Conservation (phyloP, 768 basidiomycete species). For the Collybiopsis luxurians region DNA sequence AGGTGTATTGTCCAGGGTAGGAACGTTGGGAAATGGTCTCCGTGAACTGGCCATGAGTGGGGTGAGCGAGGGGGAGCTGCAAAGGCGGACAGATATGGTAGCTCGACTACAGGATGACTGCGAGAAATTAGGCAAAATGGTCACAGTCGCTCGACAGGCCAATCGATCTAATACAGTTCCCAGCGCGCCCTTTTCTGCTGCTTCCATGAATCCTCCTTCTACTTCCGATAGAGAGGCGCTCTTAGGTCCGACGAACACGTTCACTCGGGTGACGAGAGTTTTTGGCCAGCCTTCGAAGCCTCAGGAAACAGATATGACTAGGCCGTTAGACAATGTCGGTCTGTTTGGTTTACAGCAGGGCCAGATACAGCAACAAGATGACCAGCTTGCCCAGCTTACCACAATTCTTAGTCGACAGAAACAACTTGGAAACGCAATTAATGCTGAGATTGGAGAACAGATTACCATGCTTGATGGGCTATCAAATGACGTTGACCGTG, state of each 20-base stretch:
- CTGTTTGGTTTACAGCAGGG: conserved; percentile 75
- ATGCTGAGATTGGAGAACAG: conserved; percentile 77
- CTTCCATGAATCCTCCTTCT: conserved; percentile 40
- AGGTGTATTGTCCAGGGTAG: conserved; percentile 70
- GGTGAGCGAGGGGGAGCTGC: conserved; percentile 90
- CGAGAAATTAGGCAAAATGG: conserved; percentile 83
- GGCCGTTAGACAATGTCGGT: conserved; percentile 84
- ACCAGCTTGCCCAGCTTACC: conserved; percentile 74
- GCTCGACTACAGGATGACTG: conserved; percentile 87
- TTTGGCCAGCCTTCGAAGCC: conserved; percentile 69
- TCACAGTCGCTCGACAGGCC: conserved; percentile 66
- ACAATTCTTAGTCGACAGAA: conserved; percentile 82
- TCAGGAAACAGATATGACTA: conserved; percentile 80
- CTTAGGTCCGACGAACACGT: conserved; percentile 38
- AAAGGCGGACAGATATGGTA: conserved; percentile 86
- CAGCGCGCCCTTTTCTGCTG: conserved; percentile 20
- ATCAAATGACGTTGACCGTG: conserved; percentile 69
- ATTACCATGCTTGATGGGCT: conserved; percentile 86
- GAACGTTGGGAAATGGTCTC: conserved; percentile 66
- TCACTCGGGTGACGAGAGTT: conserved; percentile 62
- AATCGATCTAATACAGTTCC: conserved; percentile 31
- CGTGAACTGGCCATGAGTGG: conserved; percentile 62
- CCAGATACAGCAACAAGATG: conserved; percentile 83
- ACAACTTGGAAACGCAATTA: conserved; percentile 84
- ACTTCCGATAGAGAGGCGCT: conserved; percentile 66